A percentile compares a stretch with the other conserved stretches of the same genome.
phyloP scores from a whole-genome alignment of 495 filamentous ascomycete species.

The Penicillium parvum region DNA sequence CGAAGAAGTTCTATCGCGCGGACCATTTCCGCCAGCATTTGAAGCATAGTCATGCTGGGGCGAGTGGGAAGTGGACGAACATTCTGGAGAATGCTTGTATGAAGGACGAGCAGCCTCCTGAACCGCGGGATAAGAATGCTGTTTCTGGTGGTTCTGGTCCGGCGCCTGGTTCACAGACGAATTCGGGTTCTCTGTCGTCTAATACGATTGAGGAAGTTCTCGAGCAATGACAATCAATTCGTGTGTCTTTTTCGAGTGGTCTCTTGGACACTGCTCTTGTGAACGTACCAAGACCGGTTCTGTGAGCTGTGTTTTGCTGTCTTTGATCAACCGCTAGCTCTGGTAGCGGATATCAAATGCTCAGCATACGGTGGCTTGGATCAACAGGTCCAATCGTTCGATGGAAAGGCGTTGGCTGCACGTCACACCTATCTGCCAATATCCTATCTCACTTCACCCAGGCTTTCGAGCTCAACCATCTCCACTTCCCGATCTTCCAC shows the following conservation, averaged over 20 bases:
- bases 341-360: too few species aligned
- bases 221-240: conserved; percentile 23
- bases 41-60: conserved; percentile 95
- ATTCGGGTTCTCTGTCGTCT: conserved; percentile 27
- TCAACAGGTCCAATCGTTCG: too few species aligned
- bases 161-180: conserved; percentile 3
- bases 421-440: too few species aligned
- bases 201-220: conserved; percentile 39
- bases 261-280: too few species aligned
- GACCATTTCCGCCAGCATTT: conserved; percentile 98
- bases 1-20: conserved; percentile 96
- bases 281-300: too few species aligned
- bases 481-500: too few species aligned
- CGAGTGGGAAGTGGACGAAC: conserved; percentile 98
- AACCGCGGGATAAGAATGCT: conserved; percentile 31
- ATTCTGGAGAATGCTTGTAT: conserved; percentile 95
- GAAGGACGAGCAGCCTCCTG: conserved; percentile 72
- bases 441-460: too few species aligned
- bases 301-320: too few species aligned
- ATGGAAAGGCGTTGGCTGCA: too few species aligned
- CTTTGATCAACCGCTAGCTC: too few species aligned
- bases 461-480: too few species aligned
- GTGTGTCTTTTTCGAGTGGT: not conserved
- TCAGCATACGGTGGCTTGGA: too few species aligned
- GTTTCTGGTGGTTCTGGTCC: not conserved